Evolutionary conservation across 2,329 filamentous ascomycete species (phyloP).

Genomic region (Pleoardoris graminearum): DNA sequence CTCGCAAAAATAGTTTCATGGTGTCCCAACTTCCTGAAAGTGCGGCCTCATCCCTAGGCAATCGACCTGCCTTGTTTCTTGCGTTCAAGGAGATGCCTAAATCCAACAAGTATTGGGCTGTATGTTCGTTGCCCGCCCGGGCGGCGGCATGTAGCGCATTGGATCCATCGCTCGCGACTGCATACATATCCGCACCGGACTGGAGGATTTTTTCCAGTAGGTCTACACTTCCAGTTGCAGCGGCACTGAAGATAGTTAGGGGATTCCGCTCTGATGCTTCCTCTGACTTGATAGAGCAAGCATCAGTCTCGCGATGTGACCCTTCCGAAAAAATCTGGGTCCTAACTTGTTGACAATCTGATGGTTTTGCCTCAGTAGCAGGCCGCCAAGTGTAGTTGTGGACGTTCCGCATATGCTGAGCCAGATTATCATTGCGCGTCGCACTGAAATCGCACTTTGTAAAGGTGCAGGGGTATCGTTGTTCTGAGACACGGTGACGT

Average conservation of each 20-base stretch:
- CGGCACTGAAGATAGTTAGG: slow-evolving; percentile 9
- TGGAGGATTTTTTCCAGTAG: background rate
- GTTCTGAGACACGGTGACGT: slow-evolving; percentile 11
- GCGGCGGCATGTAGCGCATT: slow-evolving; percentile 21
- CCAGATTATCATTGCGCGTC: slow-evolving; percentile 16
- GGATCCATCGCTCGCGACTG: slow-evolving; percentile 14
- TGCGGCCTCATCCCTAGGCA: slow-evolving; percentile 14
- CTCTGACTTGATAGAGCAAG: background rate
- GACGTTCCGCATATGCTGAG: slow-evolving; percentile 5
- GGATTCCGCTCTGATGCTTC: background rate
- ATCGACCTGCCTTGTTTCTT: background rate
- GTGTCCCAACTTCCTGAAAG: background rate
- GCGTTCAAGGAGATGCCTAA: background rate
- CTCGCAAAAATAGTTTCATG: background rate
- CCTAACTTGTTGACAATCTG: background rate
- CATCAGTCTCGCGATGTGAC: background rate
- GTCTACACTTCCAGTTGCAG: slow-evolving; percentile 6
- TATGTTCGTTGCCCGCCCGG: slow-evolving; percentile 10
- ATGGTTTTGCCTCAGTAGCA: no score
- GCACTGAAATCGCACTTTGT: slow-evolving; percentile 8
- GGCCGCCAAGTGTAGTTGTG: background rate
- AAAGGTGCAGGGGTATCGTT: slow-evolving; percentile 7
- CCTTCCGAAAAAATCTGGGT: background rate
- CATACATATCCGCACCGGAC: slow-evolving; percentile 3
- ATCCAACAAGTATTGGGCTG: slow-evolving; percentile 5